Conservation (phyloP, 2,329 filamentous ascomycete genomes). For the Aspergillus tamarii region DNA sequence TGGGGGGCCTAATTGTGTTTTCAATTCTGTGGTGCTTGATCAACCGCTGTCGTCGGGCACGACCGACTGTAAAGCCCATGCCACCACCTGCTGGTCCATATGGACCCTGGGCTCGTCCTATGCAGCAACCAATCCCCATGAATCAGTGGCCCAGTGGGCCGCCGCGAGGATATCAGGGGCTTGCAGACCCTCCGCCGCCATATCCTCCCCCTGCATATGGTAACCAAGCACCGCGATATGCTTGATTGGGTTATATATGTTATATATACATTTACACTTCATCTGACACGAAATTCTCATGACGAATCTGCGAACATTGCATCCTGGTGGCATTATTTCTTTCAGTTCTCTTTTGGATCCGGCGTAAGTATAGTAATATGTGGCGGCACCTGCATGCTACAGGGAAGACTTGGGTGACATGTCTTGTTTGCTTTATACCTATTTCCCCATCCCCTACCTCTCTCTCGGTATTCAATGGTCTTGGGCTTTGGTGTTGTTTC, state of each 20-base stretch:
- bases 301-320: slow-evolving; percentile 4
- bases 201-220: slow-evolving; percentile 17
- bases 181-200: slow-evolving; percentile 24
- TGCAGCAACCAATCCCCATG: slow-evolving; percentile 20
- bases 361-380: slow-evolving; percentile 3
- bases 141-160: slow-evolving; percentile 29
- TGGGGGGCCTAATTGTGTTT: slow-evolving; percentile 74
- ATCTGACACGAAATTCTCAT: slow-evolving; percentile 12
- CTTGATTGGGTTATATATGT: slow-evolving; percentile 20
- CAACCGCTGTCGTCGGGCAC: slow-evolving; percentile 56
- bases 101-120: slow-evolving; percentile 15
- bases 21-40: slow-evolving; percentile 69
- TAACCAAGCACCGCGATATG: slow-evolving; percentile 25
- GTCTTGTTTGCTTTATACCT: slow-evolving; percentile 1
- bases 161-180: slow-evolving; percentile 29
- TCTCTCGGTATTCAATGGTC: neutral
- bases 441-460: neutral
- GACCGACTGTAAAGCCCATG: slow-evolving; percentile 24
- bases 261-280: slow-evolving; percentile 10
- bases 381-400: neutral
- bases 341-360: slow-evolving; percentile 1
- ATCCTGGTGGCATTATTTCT: neutral
- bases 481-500: neutral
- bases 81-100: slow-evolving; percentile 20
- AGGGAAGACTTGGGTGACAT: neutral